Percentiles rank a stretch among this genome's conserved stretches.
Evolutionary conservation across 305 asterid species (phyloP).

Genomic region (Andrographis paniculata): DNA sequence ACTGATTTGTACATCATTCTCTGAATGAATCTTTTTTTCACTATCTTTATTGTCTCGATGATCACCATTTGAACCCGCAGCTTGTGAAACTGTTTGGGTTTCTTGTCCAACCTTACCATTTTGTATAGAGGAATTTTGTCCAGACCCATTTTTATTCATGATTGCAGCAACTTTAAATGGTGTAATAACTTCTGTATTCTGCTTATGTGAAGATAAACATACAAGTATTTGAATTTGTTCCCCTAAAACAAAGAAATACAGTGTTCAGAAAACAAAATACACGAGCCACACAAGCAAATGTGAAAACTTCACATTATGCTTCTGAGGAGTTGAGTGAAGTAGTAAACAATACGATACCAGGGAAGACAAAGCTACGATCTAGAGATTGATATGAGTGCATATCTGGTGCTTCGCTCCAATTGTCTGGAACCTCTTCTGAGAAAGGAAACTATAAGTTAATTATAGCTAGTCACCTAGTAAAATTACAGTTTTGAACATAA

Average conservation of each 20-base stretch:
- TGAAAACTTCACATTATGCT: not conserved
- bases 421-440: constrained; percentile 77
- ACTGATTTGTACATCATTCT: constrained; percentile 47
- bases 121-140: constrained; percentile 40
- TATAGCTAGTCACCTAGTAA: not conserved
- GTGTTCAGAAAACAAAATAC: constrained; percentile 13
- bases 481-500: no score
- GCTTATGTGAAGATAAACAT: constrained; percentile 78
- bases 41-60: constrained; percentile 35
- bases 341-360: constrained; percentile 40
- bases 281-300: constrained; percentile 9
- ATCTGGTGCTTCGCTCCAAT: constrained; percentile 83
- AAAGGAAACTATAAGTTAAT: constrained; percentile 18
- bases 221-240: constrained; percentile 81
- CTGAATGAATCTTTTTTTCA: constrained; percentile 32
- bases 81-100: constrained; percentile 28
- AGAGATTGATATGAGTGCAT: constrained; percentile 53
- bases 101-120: constrained; percentile 40
- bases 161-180: constrained; percentile 96
- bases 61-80: constrained; percentile 17
- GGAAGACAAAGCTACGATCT: constrained; percentile 86
- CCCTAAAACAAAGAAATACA: constrained; percentile 38
- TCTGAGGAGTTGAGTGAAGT: constrained; percentile 8
- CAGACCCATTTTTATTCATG: constrained; percentile 71
- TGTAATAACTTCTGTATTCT: constrained; percentile 82